Base-by-base conservation (phyloP, 192 early-diverging fungal genomes). In the Coemansia sp. region DNA sequence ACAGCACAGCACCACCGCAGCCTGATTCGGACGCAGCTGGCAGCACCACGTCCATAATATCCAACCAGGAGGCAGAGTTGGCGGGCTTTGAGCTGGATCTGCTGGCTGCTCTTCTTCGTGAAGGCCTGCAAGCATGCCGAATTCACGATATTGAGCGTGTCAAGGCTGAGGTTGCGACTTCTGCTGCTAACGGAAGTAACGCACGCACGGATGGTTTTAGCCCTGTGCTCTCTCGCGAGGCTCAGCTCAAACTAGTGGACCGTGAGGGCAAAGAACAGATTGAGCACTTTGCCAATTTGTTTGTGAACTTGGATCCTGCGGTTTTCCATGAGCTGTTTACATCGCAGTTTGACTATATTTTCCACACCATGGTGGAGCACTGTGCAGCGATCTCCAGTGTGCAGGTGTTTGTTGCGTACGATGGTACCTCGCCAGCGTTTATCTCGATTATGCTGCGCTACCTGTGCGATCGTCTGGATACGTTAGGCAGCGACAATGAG, bases 281-380 rank as follows among this genome's bases (percentile, higher is more conserved):
- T 28, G 95, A 98, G 54, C 85, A 86, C 38, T 97, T 99, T 86
- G 87, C 92, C 2, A 86, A 88, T 17, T 86, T 91, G 5, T 97
- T 97, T 69, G 87, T 88, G 9, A 72, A 81, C 31, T 68, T 97
- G 12, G 94, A 98, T 59, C 90, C 93, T 4, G 86, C 91, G 4
- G 85, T 94, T 2, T 98, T 96, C 72, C 95, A 98, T 69, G 96
- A 98, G 71, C 88, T 97, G n/a, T 94, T 97, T 63, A 82, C 90
- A 5, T 89, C 91, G 10, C 91, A 98, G 69, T 89, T 98, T 55
- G 87, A 85, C 9, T 91, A 84, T 58, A 85, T 96, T 5, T 94
- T 97, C 66, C 87, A 94, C 5, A 85, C 89, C 20, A 93, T 93
- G 64, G 62, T 96, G 21, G 75, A 83, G 54, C 90, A 96, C 66